Evolutionary conservation across 306 rosid genomes (phyloP).

Genomic region (Cicer yamashitae): DNA sequence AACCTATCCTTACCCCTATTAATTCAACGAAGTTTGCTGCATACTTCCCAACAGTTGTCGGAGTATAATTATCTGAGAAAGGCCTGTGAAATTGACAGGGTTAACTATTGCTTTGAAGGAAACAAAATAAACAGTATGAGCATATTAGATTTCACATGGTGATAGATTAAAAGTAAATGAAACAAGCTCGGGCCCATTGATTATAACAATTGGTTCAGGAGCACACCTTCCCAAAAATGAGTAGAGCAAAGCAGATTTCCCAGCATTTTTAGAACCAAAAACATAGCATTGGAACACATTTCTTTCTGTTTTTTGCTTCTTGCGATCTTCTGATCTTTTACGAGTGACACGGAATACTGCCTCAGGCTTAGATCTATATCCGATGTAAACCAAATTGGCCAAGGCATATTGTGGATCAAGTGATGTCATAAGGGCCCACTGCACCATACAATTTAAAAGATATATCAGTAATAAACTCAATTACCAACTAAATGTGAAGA

Average conservation of each 20-base stretch:
- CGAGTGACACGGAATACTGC: slow-evolving; percentile 66
- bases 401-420: slow-evolving; percentile 70
- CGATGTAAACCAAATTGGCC: slow-evolving; percentile 85
- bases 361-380: slow-evolving; percentile 72
- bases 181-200: slow-evolving; percentile 32
- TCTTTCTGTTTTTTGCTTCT: slow-evolving; percentile 74
- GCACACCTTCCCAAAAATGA: slow-evolving; percentile 80
- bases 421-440: slow-evolving; percentile 93
- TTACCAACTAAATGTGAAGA: slow-evolving; percentile 31
- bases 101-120: slow-evolving; percentile 42
- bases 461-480: slow-evolving; percentile 39
- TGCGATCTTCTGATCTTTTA: slow-evolving; percentile 69
- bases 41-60: slow-evolving; percentile 66
- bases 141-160: slow-evolving; percentile 20
- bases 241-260: slow-evolving; percentile 80
- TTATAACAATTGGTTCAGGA: slow-evolving; percentile 38
- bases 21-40: slow-evolving; percentile 65
- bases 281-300: slow-evolving; percentile 86
- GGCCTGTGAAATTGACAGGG: slow-evolving; percentile 57
- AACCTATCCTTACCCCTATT: slow-evolving; percentile 77
- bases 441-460: slow-evolving; percentile 46
- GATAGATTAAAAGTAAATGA: slow-evolving; percentile 26
- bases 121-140: slow-evolving; percentile 36
- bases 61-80: slow-evolving; percentile 59
- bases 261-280: slow-evolving; percentile 84